Evolutionary conservation across 2,329 filamentous ascomycete genomes (phyloP).

Genomic region (Trichothecium roseum): DNA sequence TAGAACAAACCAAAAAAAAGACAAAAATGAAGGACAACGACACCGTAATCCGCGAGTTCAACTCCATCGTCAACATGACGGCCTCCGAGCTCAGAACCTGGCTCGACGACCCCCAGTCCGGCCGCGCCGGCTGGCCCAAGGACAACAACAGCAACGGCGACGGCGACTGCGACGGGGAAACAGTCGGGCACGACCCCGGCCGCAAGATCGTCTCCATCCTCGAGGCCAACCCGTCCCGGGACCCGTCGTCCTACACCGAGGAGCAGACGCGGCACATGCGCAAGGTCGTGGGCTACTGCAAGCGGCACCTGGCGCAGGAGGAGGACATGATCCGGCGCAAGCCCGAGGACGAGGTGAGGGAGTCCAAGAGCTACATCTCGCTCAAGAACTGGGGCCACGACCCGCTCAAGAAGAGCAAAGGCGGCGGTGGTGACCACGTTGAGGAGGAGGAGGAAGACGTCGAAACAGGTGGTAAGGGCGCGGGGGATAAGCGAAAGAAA

Average conservation of each 20-base stretch:
- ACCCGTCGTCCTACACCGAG: constrained; percentile 44
- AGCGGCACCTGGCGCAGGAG: constrained; percentile 57
- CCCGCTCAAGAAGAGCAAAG: constrained; percentile 28
- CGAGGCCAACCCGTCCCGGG: constrained; percentile 48
- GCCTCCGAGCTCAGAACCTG: constrained; percentile 49
- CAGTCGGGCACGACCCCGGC: constrained; percentile 53
- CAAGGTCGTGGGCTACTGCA: constrained; percentile 54
- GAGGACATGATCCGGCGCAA: constrained; percentile 45
- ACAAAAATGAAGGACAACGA: constrained; percentile 13
- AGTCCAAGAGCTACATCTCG: constrained; percentile 44
- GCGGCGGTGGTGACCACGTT: constrained; percentile 8
- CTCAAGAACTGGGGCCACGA: constrained; percentile 55
- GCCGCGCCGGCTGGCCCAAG: constrained; percentile 49
- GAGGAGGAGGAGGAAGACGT: constrained; percentile 2
- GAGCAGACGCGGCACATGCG: constrained; percentile 48
- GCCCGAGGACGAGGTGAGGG: constrained; percentile 28
- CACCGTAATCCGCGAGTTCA: constrained; percentile 45
- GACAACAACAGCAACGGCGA: constrained; percentile 40
- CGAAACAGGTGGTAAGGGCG: constrained; percentile 4
- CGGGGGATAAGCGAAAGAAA: constrained; percentile 17
- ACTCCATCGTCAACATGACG: constrained; percentile 56
- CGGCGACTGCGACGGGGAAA: too few relatives aligned
- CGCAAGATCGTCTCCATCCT: constrained; percentile 54
- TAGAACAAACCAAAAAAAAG: too few relatives aligned
- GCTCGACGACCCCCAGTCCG: constrained; percentile 49